Evolutionary conservation across 495 filamentous ascomycete species (phyloP).

Genomic region (Penicillium daleae): DNA sequence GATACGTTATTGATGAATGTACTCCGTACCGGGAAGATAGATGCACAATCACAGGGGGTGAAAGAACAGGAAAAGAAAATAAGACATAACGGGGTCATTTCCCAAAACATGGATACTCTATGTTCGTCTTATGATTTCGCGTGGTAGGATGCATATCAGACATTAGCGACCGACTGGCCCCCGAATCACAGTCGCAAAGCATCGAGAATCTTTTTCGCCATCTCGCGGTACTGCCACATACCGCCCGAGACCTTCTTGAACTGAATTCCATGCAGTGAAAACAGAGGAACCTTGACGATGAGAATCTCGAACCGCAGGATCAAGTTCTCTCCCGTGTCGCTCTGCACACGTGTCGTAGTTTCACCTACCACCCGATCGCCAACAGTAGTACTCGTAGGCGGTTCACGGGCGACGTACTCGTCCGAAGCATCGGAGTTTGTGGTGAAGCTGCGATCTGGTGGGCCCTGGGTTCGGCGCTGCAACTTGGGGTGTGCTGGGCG

Average conservation of each 20-base stretch:
- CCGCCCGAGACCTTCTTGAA: slow-evolving; percentile 97
- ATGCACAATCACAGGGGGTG: slow-evolving; percentile 12
- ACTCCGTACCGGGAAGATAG: not conserved
- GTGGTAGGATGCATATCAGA: not conserved
- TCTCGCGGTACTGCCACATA: slow-evolving; percentile 97
- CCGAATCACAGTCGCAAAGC: slow-evolving; percentile 76
- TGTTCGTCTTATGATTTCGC: slow-evolving; percentile 14
- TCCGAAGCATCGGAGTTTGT: slow-evolving; percentile 82
- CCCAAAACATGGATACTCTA: slow-evolving; percentile 1
- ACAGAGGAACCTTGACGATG: slow-evolving; percentile 95
- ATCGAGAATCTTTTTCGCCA: slow-evolving; percentile 92
- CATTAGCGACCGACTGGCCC: not conserved
- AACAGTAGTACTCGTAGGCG: slow-evolving; percentile 30
- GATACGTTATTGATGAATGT: slow-evolving; percentile 37
- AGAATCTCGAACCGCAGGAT: slow-evolving; percentile 92
- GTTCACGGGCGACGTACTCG: slow-evolving; percentile 61
- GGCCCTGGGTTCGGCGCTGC: slow-evolving; percentile 47
- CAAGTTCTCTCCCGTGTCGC: slow-evolving; percentile 78
- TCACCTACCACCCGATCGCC: slow-evolving; percentile 67
- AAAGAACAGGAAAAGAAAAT: slow-evolving; percentile 9
- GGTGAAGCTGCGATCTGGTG: slow-evolving; percentile 67
- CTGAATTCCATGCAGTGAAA: slow-evolving; percentile 92
- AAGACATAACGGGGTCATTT: slow-evolving; percentile 1
- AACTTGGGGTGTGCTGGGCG: slow-evolving; percentile 34
- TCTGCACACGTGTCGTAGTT: slow-evolving; percentile 84